Conservation (phyloP, 257 asterid species). For the Voacanga thouarsii region DNA sequence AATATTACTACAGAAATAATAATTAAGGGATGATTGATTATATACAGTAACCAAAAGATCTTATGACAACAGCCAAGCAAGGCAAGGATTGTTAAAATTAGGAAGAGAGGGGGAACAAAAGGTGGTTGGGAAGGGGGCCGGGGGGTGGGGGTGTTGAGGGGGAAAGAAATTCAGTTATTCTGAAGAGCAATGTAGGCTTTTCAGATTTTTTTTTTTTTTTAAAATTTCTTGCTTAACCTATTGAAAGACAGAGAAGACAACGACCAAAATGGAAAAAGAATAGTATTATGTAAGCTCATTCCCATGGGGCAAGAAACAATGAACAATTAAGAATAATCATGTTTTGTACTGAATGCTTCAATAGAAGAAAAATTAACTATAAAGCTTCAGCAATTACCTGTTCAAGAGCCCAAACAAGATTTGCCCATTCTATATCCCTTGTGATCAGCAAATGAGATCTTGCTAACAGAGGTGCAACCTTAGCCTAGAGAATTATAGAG, state of each 20-base stretch:
- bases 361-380: conserved; percentile 12
- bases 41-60: neutral
- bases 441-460: conserved; percentile 95
- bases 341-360: neutral
- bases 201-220: neutral
- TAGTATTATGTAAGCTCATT: neutral
- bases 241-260: neutral
- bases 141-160: neutral
- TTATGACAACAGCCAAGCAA: neutral
- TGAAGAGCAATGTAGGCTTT: neutral
- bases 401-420: conserved; percentile 88
- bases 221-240: neutral
- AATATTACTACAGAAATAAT: neutral
- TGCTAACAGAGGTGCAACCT: conserved; percentile 90
- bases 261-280: neutral
- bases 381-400: conserved; percentile 53
- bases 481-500: conserved; percentile 35
- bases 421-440: conserved; percentile 98
- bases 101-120: neutral
- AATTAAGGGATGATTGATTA: neutral
- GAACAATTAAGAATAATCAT: too few relatives aligned
- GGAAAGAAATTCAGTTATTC: neutral
- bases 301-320: neutral
- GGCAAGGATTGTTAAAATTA: neutral
- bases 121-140: too few relatives aligned